Base-by-base conservation (phyloP, 352 stramenopile species). In the Globisporangium cylindrosporum region DNA sequence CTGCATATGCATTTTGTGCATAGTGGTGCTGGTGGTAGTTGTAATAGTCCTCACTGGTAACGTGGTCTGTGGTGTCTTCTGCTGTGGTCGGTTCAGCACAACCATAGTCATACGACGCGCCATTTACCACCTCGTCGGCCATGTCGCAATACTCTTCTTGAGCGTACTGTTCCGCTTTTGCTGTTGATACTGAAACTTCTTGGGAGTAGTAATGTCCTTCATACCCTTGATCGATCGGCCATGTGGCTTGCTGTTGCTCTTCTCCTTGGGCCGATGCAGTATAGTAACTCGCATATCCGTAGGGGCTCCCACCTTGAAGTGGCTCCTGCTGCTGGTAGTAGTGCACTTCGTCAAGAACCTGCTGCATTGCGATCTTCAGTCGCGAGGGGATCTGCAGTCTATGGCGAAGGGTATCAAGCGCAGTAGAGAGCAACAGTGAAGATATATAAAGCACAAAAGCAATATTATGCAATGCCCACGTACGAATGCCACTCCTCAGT, bases 301-400 rank as follows among this genome's bases (percentile, higher is more conserved):
- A 48, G 66, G 70, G 59, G 1, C 64, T 34, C 14, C 58, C 27
- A 48, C 38, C 27, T 34, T 49, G 38, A 43, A 12, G 36, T 14
- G 10, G 34, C 38, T 14, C 29, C 43, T 29, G 25, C 64, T 64
- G 24, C 46, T 69, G 63, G 27, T 20, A 49, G 48, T 68, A 63
- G 32, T 60, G 29, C 41, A 66, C 25, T 58, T 84, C 72, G 18
- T 88, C 79, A 10, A 91, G 73, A 15, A 89, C 79, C 22, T 88
- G 74, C 60, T 91, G 77, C 54, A 91, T 80, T 0, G 82, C 80
- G 36, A 91, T 87, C 64, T 91, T 91, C 43, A 91, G 59, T 14
- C 82, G 75, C 6, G 70, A 77, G 3, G 82, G 80, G 1, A 91
- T 67, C 29, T 89, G 77, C 4, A 91, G 57, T 14, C 82, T 91